Percentiles rank a stretch among this genome's conserved stretches.
phyloP scores from a whole-genome alignment of 1,139 yeast genomes.

The Fermentozyma sake region DNA sequence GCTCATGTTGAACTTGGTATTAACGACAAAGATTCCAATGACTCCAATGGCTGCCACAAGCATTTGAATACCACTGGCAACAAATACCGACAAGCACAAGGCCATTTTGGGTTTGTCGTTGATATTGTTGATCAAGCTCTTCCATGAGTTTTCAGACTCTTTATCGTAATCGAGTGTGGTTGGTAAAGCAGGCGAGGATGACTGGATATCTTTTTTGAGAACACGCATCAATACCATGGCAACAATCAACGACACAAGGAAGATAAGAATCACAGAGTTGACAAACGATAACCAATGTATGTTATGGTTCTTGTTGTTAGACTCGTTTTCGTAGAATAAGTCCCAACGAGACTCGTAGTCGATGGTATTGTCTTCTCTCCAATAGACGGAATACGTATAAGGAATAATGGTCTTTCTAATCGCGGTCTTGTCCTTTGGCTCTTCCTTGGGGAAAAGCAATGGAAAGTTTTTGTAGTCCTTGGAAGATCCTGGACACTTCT shows the following conservation, averaged over 20 bases:
- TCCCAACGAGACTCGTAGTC: slow-evolving; percentile 75
- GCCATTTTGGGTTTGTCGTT: slow-evolving; percentile 48
- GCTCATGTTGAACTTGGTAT: slow-evolving; percentile 23
- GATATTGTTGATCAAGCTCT: slow-evolving; percentile 49
- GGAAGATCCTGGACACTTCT: slow-evolving; percentile 65
- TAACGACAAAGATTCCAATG: slow-evolving; percentile 52
- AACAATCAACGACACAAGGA: slow-evolving; percentile 55
- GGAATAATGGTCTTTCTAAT: slow-evolving; percentile 45
- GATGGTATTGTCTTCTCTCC: slow-evolving; percentile 76
- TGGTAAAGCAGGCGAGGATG: slow-evolving; percentile 8
- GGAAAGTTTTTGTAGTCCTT: slow-evolving; percentile 54
- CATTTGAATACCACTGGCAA: slow-evolving; percentile 73
- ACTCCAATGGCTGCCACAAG: slow-evolving; percentile 62
- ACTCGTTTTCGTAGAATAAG: slow-evolving; percentile 59
- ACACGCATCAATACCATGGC: slow-evolving; percentile 59
- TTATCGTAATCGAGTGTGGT: slow-evolving; percentile 5
- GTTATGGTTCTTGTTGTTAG: slow-evolving; percentile 33
- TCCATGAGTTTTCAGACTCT: slow-evolving; percentile 41
- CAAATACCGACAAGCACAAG: slow-evolving; percentile 48
- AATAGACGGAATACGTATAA: slow-evolving; percentile 81
- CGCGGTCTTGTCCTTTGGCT: slow-evolving; percentile 15
- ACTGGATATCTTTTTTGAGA: slow-evolving; percentile 34
- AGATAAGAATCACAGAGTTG: slow-evolving; percentile 59
- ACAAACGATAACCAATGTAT: slow-evolving; percentile 72
- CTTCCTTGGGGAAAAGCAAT: slow-evolving; percentile 22